A percentile compares a stretch with the other conserved stretches of the same genome.
phyloP scores from a whole-genome alignment of 2,329 filamentous ascomycete genomes.

The Cyanodermella asteris region DNA sequence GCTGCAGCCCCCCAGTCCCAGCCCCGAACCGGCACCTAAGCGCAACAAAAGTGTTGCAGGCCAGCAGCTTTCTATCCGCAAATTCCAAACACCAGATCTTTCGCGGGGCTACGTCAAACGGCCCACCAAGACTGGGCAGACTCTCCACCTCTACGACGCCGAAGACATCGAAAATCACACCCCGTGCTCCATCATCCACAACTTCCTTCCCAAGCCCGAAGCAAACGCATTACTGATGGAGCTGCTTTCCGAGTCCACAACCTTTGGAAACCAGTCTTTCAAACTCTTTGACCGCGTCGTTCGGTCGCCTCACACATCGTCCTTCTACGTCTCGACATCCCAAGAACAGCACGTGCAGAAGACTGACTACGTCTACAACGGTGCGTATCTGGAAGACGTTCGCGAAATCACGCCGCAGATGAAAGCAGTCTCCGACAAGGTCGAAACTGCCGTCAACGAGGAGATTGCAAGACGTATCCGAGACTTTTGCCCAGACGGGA shows the following conservation, averaged over 20 bases:
- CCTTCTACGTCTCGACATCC: conserved; percentile 53
- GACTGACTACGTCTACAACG: conserved; percentile 71
- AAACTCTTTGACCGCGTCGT: conserved; percentile 79
- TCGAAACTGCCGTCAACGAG: conserved; percentile 54
- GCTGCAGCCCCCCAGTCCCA: conserved; percentile 26
- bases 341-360: conserved; percentile 37
- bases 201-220: conserved; percentile 52
- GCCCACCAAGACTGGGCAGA: conserved; percentile 55
- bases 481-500: conserved; percentile 41
- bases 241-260: conserved; percentile 48
- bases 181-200: conserved; percentile 79
- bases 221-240: conserved; percentile 57
- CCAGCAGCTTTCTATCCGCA: conserved; percentile 27
- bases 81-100: conserved; percentile 18
- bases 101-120: conserved; percentile 13
- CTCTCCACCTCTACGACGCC: conserved; percentile 63
- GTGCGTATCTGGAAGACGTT: conserved; percentile 50
- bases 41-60: conserved; percentile 17
- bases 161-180: conserved; percentile 63
- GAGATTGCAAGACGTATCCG: conserved; percentile 54
- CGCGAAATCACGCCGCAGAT: conserved; percentile 57
- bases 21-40: conserved; percentile 9
- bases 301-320: conserved; percentile 60
- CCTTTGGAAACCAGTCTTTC: conserved; percentile 52
- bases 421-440: conserved; percentile 41